Base-by-base conservation (phyloP, 2,329 filamentous ascomycete genomes). In the Dendryphion nanum region DNA sequence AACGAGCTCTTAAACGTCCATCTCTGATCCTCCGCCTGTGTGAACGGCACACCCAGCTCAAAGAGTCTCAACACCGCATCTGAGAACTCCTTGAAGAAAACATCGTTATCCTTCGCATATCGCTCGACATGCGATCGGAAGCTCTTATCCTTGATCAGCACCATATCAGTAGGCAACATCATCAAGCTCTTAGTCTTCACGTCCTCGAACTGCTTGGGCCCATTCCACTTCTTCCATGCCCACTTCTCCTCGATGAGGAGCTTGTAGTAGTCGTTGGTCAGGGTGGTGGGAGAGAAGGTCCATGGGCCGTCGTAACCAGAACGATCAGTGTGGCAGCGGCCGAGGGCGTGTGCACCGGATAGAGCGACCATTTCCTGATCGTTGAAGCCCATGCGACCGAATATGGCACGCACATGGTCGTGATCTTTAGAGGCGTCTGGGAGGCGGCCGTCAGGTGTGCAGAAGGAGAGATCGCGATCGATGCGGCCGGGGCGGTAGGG, bases 351-450 rank as follows among this genome's bases (percentile, higher is more conserved):
- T 80, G 36, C 83, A 73, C 78, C 96, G 84, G 78, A 77, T 37
- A 97, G 79, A 19, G 91, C 93, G 31, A 96, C 91, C 63, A 97
- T 97, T 71, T 96, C 90, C 61, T 86, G 86, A 72, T 98, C 91
- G 69, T 93, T 85, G 78, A 96, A 97, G 53, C 91, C 91, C 91
- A 97, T 97, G 65, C 91, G 89, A 69, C 83, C 81, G 72, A 97
- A 98, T 75, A 97, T 91, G 72, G 81, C 80, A 59, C 93, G 85
- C 56, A 97, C 79, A 72, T 97, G 91, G 62, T 48, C 79, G 45
- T 82, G 75, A 44, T 79, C 85, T 77, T 96, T 81, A 55, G 81
- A 68, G 35, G 78, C 91, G 65, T 98, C 89, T 48, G 90, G 86
- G 15, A 89, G 78, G 68, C 91, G 89, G 51, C 93, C 93, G 61